Percentiles rank a stretch among this genome's conserved stretches.
Conservation (phyloP, 352 stramenopile species). For the Saprolegnia diclina region DNA sequence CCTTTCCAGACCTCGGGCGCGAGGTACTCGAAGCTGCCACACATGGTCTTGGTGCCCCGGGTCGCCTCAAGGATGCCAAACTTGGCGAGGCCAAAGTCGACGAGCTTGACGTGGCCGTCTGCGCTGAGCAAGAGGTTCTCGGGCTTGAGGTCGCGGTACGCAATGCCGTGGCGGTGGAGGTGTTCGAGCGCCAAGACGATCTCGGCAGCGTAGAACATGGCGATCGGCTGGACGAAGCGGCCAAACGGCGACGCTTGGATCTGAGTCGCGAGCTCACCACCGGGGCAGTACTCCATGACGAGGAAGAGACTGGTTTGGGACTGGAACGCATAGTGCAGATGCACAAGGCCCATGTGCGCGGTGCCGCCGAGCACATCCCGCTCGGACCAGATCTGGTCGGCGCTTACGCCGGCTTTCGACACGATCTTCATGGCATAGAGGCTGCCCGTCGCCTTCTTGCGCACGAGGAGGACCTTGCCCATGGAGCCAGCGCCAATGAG, state of each 20-base stretch:
- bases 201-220: constrained; percentile 67
- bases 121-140: constrained; percentile 66
- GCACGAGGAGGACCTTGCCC: constrained; percentile 75
- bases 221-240: constrained; percentile 48
- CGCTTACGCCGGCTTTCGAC: constrained; percentile 45
- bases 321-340: constrained; percentile 77
- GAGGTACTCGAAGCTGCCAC: constrained; percentile 76
- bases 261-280: constrained; percentile 56
- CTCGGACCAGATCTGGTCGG: constrained; percentile 60
- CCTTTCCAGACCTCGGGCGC: constrained; percentile 61
- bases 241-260: constrained; percentile 27
- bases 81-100: constrained; percentile 81
- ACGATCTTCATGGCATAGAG: constrained; percentile 83
- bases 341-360: constrained; percentile 59
- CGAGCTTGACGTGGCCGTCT: constrained; percentile 65
- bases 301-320: constrained; percentile 53
- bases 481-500: constrained; percentile 85
- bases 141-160: constrained; percentile 79
- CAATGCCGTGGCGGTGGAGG: constrained; percentile 74
- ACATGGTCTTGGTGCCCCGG: constrained; percentile 51
- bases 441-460: constrained; percentile 41
- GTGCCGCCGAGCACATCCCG: constrained; percentile 70
- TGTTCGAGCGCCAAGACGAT: constrained; percentile 72
- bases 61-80: constrained; percentile 71
- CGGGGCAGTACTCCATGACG: constrained; percentile 80